A percentile compares a stretch with the other conserved stretches of the same genome.
These are phyloP conservation scores for Cercospora zeina DNA, from an alignment of 2,329 filamentous ascomycete species.

Conservation along the genomic window DNA sequence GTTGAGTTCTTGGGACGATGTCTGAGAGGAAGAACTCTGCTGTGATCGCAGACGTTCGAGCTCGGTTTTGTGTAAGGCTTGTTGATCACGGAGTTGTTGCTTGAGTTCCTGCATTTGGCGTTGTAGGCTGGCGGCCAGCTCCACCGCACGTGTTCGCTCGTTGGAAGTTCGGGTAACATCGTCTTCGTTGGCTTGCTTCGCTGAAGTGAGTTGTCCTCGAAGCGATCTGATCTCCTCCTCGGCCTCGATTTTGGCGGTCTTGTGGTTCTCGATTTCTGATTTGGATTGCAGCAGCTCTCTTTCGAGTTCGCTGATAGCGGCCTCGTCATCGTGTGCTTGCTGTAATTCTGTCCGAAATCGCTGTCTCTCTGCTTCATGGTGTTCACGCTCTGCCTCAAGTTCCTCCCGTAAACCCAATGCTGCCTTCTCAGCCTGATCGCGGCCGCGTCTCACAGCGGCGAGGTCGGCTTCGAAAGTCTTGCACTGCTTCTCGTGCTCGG, in stretches of 20 bases:
- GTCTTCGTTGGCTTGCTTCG: constrained; percentile 24
- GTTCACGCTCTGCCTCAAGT: constrained; percentile 29
- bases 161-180: constrained; percentile 23
- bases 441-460: constrained; percentile 27
- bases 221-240: constrained; percentile 23
- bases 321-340: constrained; percentile 24
- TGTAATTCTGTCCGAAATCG: constrained; percentile 29
- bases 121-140: constrained; percentile 28
- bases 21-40: constrained; percentile 21
- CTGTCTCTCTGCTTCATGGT: constrained; percentile 29
- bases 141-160: constrained; percentile 30
- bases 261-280: constrained; percentile 29
- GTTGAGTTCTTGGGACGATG: constrained; percentile 22
- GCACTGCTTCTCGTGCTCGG: constrained; percentile 23
- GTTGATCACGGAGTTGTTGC: constrained; percentile 30
- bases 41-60: constrained; percentile 24
- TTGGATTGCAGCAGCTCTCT: constrained; percentile 27
- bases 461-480: constrained; percentile 29
- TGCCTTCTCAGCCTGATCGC: constrained; percentile 30
- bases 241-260: constrained; percentile 18
- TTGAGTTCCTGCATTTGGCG: constrained; percentile 32
- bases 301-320: constrained; percentile 30
- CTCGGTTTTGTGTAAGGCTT: constrained; percentile 30
- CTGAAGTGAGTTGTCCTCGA: constrained; percentile 23
- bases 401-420: constrained; percentile 30